Conservation (phyloP, 371 early-diverging fungal species). For the Furculomyces boomerangus region DNA sequence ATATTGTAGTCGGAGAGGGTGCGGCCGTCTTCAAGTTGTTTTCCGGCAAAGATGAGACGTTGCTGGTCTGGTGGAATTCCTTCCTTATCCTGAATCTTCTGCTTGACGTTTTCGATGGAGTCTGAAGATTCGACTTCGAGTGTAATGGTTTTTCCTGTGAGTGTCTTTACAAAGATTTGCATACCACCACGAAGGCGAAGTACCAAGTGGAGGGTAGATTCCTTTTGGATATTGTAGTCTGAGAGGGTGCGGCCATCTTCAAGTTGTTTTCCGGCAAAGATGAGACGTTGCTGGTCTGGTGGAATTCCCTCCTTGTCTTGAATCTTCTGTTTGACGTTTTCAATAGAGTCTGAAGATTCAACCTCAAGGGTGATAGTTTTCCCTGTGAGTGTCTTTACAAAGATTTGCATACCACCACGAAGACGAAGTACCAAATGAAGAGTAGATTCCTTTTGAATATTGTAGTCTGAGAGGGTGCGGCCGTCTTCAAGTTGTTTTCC, state of each 20-base stretch:
- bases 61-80: constrained; percentile 61
- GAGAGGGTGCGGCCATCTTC: constrained; percentile 76
- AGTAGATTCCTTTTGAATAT: constrained; percentile 73
- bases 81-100: constrained; percentile 31
- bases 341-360: constrained; percentile 58
- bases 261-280: constrained; percentile 95
- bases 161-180: constrained; percentile 41
- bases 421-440: constrained; percentile 71
- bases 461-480: constrained; percentile 68
- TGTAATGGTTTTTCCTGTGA: constrained; percentile 72
- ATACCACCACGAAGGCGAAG: constrained; percentile 68
- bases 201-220: constrained; percentile 66
- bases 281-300: constrained; percentile 80
- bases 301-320: constrained; percentile 35
- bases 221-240: constrained; percentile 81
- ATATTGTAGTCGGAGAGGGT: constrained; percentile 74
- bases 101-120: constrained; percentile 68
- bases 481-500: constrained; percentile 94
- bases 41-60: constrained; percentile 93
- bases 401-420: constrained; percentile 35
- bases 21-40: constrained; percentile 88
- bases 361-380: constrained; percentile 77
- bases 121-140: constrained; percentile 64
- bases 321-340: constrained; percentile 51
- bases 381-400: constrained; percentile 57